These are phyloP conservation scores for Halenospora varia DNA, from an alignment of 495 filamentous ascomycete species.

Conservation along the genomic window DNA sequence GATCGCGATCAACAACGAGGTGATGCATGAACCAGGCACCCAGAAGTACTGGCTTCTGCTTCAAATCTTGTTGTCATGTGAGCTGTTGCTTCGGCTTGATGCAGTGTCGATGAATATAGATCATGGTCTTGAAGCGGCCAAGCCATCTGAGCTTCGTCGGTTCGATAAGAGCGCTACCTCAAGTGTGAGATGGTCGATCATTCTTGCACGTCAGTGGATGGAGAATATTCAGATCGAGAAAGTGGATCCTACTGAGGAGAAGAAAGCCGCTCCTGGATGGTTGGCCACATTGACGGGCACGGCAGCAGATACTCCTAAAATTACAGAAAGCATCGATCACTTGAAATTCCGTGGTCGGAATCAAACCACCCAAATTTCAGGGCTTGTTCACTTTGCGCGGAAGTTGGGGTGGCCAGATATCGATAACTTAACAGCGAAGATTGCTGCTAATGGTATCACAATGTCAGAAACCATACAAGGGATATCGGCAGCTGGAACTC, in stretches of 20 bases:
- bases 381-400: slow-evolving; percentile 54
- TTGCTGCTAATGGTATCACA: slow-evolving; percentile 12
- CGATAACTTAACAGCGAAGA: slow-evolving; percentile 11
- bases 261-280: slow-evolving; percentile 41
- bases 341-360: slow-evolving; percentile 36
- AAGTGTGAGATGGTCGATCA: slow-evolving; percentile 76
- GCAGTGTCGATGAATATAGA: slow-evolving; percentile 57
- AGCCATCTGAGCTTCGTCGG: slow-evolving; percentile 52
- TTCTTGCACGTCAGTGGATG: slow-evolving; percentile 70
- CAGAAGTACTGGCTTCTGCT: slow-evolving; percentile 75
- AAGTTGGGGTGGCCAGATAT: slow-evolving; percentile 51
- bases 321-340: slow-evolving; percentile 6
- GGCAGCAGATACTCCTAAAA: slow-evolving; percentile 3
- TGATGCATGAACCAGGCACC: slow-evolving; percentile 40
- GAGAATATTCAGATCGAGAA: slow-evolving; percentile 61
- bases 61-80: slow-evolving; percentile 72
- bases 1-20: slow-evolving; percentile 34
- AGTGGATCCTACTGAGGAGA: slow-evolving; percentile 23
- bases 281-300: slow-evolving; percentile 48
- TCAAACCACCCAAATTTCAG: slow-evolving; percentile 46
- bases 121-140: slow-evolving; percentile 42
- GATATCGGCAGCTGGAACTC: slow-evolving; percentile 16
- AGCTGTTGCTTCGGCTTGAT: slow-evolving; percentile 72
- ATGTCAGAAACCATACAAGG: slow-evolving; percentile 13
- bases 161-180: slow-evolving; percentile 55